phyloP scores from a whole-genome alignment of 257 asterid species.

The Ajuga chamaepitys region DNA sequence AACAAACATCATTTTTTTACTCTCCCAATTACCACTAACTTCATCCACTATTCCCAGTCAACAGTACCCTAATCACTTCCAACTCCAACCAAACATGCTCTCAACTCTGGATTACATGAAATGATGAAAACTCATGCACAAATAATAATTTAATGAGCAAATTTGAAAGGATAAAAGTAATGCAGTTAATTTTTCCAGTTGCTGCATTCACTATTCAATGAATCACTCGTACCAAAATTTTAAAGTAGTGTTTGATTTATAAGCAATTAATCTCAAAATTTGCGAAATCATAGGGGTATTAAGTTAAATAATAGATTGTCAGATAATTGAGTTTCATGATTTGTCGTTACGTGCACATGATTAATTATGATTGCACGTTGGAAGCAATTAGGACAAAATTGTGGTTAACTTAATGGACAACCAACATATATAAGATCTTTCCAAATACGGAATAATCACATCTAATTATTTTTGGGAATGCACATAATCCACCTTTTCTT shows the following conservation, averaged over 20 bases:
- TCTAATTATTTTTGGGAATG: background rate
- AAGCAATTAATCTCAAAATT: background rate
- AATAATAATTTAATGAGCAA: no score
- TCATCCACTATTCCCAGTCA: no score
- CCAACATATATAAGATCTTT: slow-evolving; percentile 8
- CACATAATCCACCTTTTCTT: background rate
- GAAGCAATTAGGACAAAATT: slow-evolving; percentile 8
- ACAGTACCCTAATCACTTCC: no score
- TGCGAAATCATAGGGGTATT: background rate
- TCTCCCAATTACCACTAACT: no score
- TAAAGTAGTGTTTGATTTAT: background rate
- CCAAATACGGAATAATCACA: background rate
- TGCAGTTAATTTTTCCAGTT: no score
- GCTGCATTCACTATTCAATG: background rate
- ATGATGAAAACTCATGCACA: no score
- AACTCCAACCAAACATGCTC: no score
- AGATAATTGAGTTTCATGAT: background rate
- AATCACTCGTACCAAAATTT: background rate
- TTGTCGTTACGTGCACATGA: slow-evolving; percentile 14
- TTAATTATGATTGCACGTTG: slow-evolving; percentile 14
- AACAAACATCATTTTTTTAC: no score
- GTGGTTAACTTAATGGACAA: background rate
- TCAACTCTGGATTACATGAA: no score
- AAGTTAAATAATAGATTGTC: background rate
- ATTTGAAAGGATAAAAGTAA: no score